Evolutionary conservation across 148 eudicot genomes (phyloP), one percentile per base, ranked within the genome.

Genomic region (Vaccinium darrowii): DNA sequence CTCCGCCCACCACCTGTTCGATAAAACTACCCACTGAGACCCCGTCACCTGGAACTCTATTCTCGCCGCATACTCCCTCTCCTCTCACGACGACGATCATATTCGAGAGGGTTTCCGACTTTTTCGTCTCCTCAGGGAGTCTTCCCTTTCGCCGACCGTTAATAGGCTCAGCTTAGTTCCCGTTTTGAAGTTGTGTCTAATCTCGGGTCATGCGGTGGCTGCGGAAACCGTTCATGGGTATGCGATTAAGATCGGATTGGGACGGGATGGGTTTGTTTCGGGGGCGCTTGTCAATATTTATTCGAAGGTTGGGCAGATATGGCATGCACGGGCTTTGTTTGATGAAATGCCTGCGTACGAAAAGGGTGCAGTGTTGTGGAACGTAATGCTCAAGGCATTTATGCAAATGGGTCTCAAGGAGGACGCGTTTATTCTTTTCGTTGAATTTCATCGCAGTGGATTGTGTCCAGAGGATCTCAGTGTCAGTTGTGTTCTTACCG

Each of bases 21-120:
- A 84, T 19, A 56, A 25, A 53, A 18, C 50, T 30, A 80, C 83
- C 19, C 52, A 77, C 15, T 76, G 62, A 13, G 79, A 83, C 83
- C 49, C 54, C 18, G 83, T 86, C 21, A 86, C 88, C 47, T 86
- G 83, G 83, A 86, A 86, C 65, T 86, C 88, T 0, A 86, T 86
- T 16, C 75, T 86, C 3, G 63, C 88, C 0, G 74, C 83, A 18
- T 83, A 78, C 19, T 85, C 88, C 2, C 25, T 47, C 25, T 57
- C 21, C 27, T 19, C 83, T 50, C 19, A 30, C 30, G 11, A 5
- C 2, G 7, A 71, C 43, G 14, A 25, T 4, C 9, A 57, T 30
- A 13, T 86, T 11, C 43, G 13, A 25, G 85, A 86, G 83, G 83
- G 85, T 79, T 83, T 86, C 27, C 75, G 52, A 15, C 56, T 86